Evolutionary conservation across 331 rosid genomes (phyloP).

Genomic region (Phaseolus coccineus): DNA sequence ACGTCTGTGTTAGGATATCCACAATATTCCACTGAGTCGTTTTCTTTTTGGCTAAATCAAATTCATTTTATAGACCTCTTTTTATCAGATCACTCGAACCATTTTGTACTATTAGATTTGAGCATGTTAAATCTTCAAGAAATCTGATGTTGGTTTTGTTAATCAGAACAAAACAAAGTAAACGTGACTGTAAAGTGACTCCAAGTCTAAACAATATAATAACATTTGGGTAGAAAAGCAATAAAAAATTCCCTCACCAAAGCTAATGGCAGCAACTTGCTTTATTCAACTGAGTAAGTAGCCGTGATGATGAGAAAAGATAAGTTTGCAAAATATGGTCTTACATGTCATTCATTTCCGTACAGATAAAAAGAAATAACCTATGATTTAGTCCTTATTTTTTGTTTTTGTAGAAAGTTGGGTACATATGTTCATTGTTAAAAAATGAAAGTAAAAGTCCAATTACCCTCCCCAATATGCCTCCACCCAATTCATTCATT

Average conservation of each 20-base stretch:
- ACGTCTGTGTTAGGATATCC: conserved; percentile 1
- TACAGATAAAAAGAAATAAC: conserved; percentile 24
- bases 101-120: not conserved
- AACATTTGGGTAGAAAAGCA: not conserved
- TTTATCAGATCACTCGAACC: conserved; percentile 11
- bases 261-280: conserved; percentile 39
- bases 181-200: conserved; percentile 27
- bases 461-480: conserved; percentile 13
- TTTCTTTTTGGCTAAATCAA: not conserved
- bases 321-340: conserved; percentile 31
- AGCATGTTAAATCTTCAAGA: conserved; percentile 17
- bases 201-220: not conserved
- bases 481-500: conserved; percentile 22
- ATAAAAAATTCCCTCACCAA: not conserved
- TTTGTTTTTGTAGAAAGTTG: not conserved
- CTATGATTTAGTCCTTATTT: conserved; percentile 42
- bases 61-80: not conserved
- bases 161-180: conserved; percentile 30
- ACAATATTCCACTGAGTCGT: not conserved
- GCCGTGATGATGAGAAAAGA: conserved; percentile 30
- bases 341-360: conserved; percentile 46
- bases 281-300: conserved; percentile 39
- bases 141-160: conserved; percentile 27
- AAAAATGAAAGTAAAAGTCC: conserved; percentile 38
- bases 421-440: conserved; percentile 25